Evolutionary conservation across 1,284 basidiomycete species (phyloP).

Genomic region (Entoloma clypeatum): DNA sequence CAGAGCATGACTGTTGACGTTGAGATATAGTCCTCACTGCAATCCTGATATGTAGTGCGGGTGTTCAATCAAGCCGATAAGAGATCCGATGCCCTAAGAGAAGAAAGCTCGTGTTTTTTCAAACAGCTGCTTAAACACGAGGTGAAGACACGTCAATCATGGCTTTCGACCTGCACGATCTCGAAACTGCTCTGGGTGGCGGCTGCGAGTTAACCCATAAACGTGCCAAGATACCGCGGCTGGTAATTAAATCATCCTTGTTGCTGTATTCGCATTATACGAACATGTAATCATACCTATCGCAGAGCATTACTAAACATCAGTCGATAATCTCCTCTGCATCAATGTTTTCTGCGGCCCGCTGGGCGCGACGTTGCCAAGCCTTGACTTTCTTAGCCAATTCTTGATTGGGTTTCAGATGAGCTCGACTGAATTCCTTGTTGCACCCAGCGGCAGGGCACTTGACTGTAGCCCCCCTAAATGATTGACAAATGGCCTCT

Average conservation of each 20-base stretch:
- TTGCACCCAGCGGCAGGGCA: constrained; percentile 74
- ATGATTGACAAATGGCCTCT: constrained; percentile 54
- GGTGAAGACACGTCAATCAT: no score
- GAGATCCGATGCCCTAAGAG: no score
- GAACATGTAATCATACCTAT: constrained; percentile 5
- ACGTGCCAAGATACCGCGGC: background rate
- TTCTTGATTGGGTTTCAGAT: constrained; percentile 52
- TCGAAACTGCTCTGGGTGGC: no score
- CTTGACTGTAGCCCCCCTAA: constrained; percentile 34
- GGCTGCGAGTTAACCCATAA: background rate
- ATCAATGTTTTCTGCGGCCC: constrained; percentile 47
- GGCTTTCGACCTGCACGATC: no score
- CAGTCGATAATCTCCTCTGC: constrained; percentile 66
- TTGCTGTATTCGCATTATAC: constrained; percentile 12
- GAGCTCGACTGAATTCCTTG: constrained; percentile 46
- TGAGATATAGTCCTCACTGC: constrained; percentile 8
- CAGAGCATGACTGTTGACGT: constrained; percentile 7
- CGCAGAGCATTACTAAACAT: constrained; percentile 9
- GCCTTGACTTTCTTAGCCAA: constrained; percentile 61
- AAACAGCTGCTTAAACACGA: no score
- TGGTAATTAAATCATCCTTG: constrained; percentile 6
- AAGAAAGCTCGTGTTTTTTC: no score
- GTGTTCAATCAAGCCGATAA: no score
- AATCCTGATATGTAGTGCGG: no score
- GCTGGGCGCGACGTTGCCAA: constrained; percentile 46